Evolutionary conservation across 805 yeast species (phyloP), one percentile per base, ranked within the genome.

Genomic region (Metschnikowia noctiluminum): DNA sequence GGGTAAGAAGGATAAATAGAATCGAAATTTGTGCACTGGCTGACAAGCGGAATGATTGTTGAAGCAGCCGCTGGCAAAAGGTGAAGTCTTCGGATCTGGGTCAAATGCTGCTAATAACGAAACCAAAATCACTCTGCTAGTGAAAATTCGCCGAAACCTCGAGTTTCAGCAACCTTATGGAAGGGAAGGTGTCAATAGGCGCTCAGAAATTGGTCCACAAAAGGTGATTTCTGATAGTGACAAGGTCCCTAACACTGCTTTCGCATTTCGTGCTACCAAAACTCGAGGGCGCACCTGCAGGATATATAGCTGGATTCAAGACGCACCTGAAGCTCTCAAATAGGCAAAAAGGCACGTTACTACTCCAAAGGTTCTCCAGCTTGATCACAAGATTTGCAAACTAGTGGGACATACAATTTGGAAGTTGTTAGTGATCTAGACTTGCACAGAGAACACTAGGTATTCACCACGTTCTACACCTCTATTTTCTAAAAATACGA

Each of bases 191-290:
- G 32, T 10, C 10, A 30, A 30, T 30, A 30, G 3, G 32, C 12
- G 21, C n/a, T 8, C 28, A 16, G 11, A n/a, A 21, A 21, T 12
- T 37, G 40, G 48, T 34, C 28, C 35, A 45, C 48, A 39, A 45
- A 44, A 35, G 40, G 48, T 45, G 48, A 31, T 45, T 39, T 11
- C 16, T 14, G 14, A 35, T 32, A 28, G 39, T 34, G 48, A 43
- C 45, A 31, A 14, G 46, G 32, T 30, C 42, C 15, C 38, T 34
- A 39, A 15, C 43, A 45, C 42, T 28, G 47, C 43, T 45, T 45
- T 45, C 48, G 48, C 48, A 45, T 45, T 45, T 30, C 41, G 38
- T 40, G 31, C 48, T 30, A 14, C 26, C 31, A 15, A 40, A 36
- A 30, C 34, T 44, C 28, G 35, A 36, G 12, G 44, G 37, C 28